Evolutionary conservation across 257 asterid genomes (phyloP).

Genomic region (Rauvolfia tetraphylla): DNA sequence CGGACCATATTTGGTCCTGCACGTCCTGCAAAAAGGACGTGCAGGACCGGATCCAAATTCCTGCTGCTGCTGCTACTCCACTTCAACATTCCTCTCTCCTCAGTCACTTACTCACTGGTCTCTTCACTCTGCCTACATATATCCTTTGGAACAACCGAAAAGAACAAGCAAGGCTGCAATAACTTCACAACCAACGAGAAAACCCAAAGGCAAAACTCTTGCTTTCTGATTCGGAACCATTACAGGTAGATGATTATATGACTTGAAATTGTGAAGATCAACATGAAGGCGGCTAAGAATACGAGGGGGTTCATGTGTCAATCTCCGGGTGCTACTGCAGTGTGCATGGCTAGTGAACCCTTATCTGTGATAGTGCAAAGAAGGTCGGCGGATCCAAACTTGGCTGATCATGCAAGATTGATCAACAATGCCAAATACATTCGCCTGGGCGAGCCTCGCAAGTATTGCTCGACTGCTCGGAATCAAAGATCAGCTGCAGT

Average conservation of each 20-base stretch:
- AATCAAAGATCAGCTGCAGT: conserved; percentile 18
- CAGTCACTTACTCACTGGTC: background rate
- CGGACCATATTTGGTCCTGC: too few relatives aligned
- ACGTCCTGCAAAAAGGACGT: too few relatives aligned
- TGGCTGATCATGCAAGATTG: conserved; percentile 22
- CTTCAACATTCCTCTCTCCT: conserved; percentile 6
- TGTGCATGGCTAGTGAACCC: conserved; percentile 51
- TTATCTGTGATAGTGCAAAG: conserved; percentile 38
- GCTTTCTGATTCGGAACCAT: too few relatives aligned
- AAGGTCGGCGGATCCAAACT: conserved; percentile 6
- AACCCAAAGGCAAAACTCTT: too few relatives aligned
- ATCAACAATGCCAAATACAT: conserved; percentile 22
- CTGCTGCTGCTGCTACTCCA: too few relatives aligned
- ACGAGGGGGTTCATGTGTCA: conserved; percentile 72
- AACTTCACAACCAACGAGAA: too few relatives aligned
- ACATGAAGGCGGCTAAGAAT: conserved; percentile 38
- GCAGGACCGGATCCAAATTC: too few relatives aligned
- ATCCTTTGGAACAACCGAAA: conserved; percentile 1
- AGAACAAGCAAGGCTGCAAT: background rate
- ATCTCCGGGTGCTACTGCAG: conserved; percentile 46
- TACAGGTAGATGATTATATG: background rate
- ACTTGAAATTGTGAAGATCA: conserved; percentile 21
- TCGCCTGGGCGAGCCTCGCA: conserved; percentile 27
- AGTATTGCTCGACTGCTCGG: conserved; percentile 8
- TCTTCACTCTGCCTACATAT: conserved; percentile 5